phyloP scores from a whole-genome alignment of 1,284 basidiomycete genomes.

The Lignosus rhinocerotis region DNA sequence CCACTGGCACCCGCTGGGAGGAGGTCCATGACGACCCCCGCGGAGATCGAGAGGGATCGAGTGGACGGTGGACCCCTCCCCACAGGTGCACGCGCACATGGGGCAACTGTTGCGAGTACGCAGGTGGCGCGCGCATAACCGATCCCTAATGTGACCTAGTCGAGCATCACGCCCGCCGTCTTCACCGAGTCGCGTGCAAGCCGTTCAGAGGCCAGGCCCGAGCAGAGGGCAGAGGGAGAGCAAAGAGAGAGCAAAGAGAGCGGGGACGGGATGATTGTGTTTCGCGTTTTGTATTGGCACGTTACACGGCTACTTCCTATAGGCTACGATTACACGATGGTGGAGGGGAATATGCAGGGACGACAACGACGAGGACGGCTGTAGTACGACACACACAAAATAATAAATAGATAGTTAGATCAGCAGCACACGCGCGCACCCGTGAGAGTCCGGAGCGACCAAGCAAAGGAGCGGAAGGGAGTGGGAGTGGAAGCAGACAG shows the following conservation, averaged over 20 bases:
- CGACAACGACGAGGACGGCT: slow-evolving; percentile 3
- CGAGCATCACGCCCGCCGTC: neutral
- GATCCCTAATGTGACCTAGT: neutral
- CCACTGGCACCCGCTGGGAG: neutral
- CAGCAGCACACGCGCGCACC: slow-evolving; percentile 9
- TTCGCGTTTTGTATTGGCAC: slow-evolving; percentile 26
- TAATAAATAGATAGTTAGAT: slow-evolving; percentile 28
- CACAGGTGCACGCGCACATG: too few species aligned
- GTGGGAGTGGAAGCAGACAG: slow-evolving; percentile 10
- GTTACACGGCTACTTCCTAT: slow-evolving; percentile 29
- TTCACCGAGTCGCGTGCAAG: neutral
- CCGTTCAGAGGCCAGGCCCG: too few species aligned
- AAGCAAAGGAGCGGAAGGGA: slow-evolving; percentile 17
- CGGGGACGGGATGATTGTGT: neutral
- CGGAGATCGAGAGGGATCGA: neutral
- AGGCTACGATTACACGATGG: slow-evolving; percentile 30
- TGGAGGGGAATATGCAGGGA: slow-evolving; percentile 22
- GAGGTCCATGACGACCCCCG: neutral
- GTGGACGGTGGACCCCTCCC: neutral
- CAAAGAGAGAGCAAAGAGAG: neutral
- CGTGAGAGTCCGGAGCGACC: slow-evolving; percentile 18
- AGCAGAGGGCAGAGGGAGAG: neutral
- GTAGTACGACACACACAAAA: slow-evolving; percentile 26
- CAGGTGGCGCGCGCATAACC: slow-evolving; percentile 9
- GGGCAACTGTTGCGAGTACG: neutral